Conservation (phyloP, 2,329 filamentous ascomycete genomes). For the Verticillium longisporum region DNA sequence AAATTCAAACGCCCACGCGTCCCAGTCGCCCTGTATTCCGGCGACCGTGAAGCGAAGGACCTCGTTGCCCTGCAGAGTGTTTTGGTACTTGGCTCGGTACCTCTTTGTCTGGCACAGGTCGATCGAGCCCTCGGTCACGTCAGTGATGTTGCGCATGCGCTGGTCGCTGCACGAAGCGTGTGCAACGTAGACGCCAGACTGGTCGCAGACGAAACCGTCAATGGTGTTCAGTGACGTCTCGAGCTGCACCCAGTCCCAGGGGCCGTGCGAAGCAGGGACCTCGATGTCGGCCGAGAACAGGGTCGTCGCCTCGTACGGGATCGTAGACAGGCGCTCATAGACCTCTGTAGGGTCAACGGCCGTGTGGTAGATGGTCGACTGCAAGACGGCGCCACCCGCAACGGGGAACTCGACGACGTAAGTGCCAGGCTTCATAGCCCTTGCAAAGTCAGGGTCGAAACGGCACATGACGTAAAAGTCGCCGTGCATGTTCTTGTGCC, state of each 20-base stretch:
- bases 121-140: constrained; percentile 1
- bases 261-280: constrained; percentile 2
- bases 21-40: constrained; percentile 3
- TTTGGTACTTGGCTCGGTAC: constrained; percentile 4
- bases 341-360: constrained; percentile 3
- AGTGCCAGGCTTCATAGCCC: constrained; percentile 4
- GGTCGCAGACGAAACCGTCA: constrained; percentile 8
- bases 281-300: constrained; percentile 5
- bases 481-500: constrained; percentile 9
- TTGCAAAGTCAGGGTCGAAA: constrained; percentile 4
- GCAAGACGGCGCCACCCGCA: not conserved
- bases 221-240: not conserved
- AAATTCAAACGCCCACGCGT: constrained; percentile 1
- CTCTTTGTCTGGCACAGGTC: constrained; percentile 7
- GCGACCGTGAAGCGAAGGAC: constrained; percentile 6
- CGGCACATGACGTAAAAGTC: constrained; percentile 10
- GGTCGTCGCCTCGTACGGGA: constrained; percentile 1
- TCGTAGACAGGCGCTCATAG: constrained; percentile 2
- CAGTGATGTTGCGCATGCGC: constrained; percentile 1
- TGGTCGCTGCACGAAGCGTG: constrained; percentile 2
- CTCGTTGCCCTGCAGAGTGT: not conserved
- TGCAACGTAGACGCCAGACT: constrained; percentile 6
- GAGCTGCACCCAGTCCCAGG: constrained; percentile 7
- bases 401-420: constrained; percentile 8
- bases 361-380: constrained; percentile 2